These are phyloP conservation scores for Pseudopyrenochaeta lycopersici DNA, from an alignment of 2,329 filamentous ascomycete genomes.

Conservation along the genomic window DNA sequence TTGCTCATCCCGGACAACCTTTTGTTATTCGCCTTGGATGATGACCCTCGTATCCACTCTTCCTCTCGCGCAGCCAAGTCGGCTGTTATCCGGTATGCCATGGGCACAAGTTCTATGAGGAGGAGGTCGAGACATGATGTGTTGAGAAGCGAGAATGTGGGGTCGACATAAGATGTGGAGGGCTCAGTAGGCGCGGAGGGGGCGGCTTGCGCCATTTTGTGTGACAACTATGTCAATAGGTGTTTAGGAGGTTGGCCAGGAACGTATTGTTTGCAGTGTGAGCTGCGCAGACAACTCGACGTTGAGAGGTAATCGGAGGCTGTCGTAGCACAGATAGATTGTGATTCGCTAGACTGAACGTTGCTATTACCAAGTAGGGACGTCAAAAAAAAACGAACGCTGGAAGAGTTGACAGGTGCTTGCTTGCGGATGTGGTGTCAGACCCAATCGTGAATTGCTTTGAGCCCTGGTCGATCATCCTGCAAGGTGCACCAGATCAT, in stretches of 20 bases:
- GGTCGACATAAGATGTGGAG: slow-evolving; percentile 66
- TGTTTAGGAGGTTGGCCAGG: neutral
- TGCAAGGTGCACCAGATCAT: slow-evolving; percentile 11
- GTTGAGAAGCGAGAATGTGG: slow-evolving; percentile 77
- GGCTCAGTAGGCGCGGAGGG: slow-evolving; percentile 22
- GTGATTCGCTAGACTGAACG: no score
- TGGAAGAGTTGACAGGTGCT: neutral
- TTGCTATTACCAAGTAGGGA: no score
- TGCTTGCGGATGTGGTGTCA: neutral
- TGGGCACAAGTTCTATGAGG: slow-evolving; percentile 94
- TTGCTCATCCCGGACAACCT: slow-evolving; percentile 30
- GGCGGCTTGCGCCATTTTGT: slow-evolving; percentile 23
- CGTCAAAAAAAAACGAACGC: no score
- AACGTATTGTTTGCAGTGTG: neutral
- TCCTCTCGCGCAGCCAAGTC: slow-evolving; percentile 68
- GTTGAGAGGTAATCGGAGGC: no score
- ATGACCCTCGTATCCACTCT: slow-evolving; percentile 41
- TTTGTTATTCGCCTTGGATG: slow-evolving; percentile 18
- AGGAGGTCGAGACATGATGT: slow-evolving; percentile 92
- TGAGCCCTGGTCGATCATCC: slow-evolving; percentile 9
- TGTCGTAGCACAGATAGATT: no score
- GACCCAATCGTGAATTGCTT: neutral
- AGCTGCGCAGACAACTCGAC: no score
- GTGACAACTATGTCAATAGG: neutral
- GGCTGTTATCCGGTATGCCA: slow-evolving; percentile 85